Base-by-base conservation (phyloP, 2,329 filamentous ascomycete genomes). In the Emmonsia crescens region DNA sequence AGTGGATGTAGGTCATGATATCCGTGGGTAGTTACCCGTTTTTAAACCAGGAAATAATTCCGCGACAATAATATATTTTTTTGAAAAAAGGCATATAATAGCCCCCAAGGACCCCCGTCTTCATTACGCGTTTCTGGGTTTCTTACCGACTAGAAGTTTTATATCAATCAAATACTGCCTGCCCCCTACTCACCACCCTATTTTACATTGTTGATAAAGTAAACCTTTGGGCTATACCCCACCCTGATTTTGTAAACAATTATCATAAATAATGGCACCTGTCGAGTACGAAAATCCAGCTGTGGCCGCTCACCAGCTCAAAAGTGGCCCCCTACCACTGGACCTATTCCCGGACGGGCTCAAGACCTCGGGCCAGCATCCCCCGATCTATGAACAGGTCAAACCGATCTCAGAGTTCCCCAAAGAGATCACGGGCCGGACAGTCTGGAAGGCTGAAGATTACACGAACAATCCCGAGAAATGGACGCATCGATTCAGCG, bases 401-500 rank as follows among this genome's bases (percentile, higher is more conserved):
- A 78, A 76, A 57, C 83, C 87, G 0, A 93, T 90, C 72, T 78
- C 82, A 0, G 80, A 82, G 19, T 93, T 92, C 69, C 89, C 89
- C 51, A 83, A 83, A 63, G 75, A 86, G 63, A 90, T 92, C 71
- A 80, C 80, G 0, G 89, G 89, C 12, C 83, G 83, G 0, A 92
- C 88, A 0, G 84, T 89, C 36, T 94, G 89, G 89, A 79, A 82
- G 60, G 80, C 82, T 5, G 81, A 84, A 36, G 86, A 89, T 38
- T 89, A 86, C 69, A 78, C 77, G 60, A 73, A 81, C 65, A 78
- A 82, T 67, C 84, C 86, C 0, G 85, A 89, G 67, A 81, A 81
- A 72, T 93, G 89, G 89, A 85, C 86, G 5, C 88, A 91, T 74
- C 76, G 76, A 8, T 89, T 92, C 71, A 86, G 82, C 0, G 73